Evolutionary conservation across 176 grass and related monocot species (phyloP).

Genomic region (Calamus simplicifolius): DNA sequence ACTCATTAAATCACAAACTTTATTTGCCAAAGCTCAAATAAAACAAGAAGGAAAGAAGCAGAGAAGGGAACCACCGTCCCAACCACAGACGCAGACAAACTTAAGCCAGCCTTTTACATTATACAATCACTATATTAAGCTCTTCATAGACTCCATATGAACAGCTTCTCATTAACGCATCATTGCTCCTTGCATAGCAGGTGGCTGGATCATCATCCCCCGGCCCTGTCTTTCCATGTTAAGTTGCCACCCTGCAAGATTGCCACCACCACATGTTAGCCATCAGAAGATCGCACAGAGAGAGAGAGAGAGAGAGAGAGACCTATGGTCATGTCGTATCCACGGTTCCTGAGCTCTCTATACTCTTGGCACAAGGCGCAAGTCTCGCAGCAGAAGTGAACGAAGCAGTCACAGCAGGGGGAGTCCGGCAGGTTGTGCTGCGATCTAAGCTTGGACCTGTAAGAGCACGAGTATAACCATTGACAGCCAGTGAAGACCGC

Average conservation of each 20-base stretch:
- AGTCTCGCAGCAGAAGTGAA: not conserved
- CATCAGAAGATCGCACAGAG: no score
- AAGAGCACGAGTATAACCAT: slow-evolving; percentile 1
- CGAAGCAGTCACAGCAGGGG: not conserved
- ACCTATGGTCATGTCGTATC: slow-evolving; percentile 10
- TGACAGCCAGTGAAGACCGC: not conserved
- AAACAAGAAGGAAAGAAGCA: no score
- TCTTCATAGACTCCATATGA: no score
- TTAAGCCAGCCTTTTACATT: no score
- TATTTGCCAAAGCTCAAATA: no score
- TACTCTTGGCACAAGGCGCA: slow-evolving; percentile 1
- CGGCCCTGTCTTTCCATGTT: not conserved
- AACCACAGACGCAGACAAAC: no score
- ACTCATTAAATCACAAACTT: no score
- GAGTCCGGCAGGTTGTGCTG: not conserved
- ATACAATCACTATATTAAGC: no score
- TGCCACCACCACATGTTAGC: no score
- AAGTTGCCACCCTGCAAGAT: slow-evolving; percentile 1
- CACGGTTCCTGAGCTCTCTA: slow-evolving; percentile 5
- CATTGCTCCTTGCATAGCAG: not conserved
- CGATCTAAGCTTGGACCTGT: not conserved
- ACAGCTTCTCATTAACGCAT: not conserved
- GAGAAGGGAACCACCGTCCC: no score
- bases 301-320: not conserved
- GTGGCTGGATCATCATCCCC: not conserved